These are phyloP conservation scores for Colletotrichum musicola DNA, from an alignment of 2,329 filamentous ascomycete genomes.

Conservation along the genomic window DNA sequence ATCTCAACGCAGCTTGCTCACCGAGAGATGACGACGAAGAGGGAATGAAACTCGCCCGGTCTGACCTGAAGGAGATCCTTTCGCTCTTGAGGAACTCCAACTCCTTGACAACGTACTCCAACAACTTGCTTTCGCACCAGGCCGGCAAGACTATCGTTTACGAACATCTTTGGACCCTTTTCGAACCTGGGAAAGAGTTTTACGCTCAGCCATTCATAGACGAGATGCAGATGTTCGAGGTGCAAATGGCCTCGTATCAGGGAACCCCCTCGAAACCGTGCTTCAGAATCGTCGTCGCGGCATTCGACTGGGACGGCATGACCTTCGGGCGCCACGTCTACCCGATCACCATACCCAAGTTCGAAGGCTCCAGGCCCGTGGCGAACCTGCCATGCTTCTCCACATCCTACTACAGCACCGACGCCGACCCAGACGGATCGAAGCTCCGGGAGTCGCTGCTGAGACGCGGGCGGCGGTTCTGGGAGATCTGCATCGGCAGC, in stretches of 20 bases:
- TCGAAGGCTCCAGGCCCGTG: not conserved
- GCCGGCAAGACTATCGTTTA: not conserved
- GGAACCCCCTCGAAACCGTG: not conserved
- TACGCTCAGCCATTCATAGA: not conserved
- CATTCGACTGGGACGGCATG: conserved; percentile 4
- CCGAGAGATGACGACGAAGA: not conserved
- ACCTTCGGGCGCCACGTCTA: not conserved
- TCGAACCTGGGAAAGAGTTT: not conserved
- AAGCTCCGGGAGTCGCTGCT: not conserved
- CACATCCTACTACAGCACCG: not conserved
- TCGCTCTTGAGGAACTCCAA: not conserved
- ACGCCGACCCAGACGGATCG: not conserved
- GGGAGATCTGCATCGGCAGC: not conserved
- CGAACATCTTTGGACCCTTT: not conserved
- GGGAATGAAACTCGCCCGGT: not conserved
- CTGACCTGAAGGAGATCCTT: not conserved
- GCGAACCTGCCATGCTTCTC: not conserved
- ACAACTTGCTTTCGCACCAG: not conserved
- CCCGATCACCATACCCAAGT: not conserved
- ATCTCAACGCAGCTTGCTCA: not conserved
- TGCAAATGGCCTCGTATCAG: not conserved
- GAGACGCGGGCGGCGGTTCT: not conserved
- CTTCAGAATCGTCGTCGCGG: not conserved
- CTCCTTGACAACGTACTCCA: not conserved
- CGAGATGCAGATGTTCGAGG: conserved; percentile 1